phyloP scores from a whole-genome alignment of 441 rosid species.

The Eruca vesicaria region DNA sequence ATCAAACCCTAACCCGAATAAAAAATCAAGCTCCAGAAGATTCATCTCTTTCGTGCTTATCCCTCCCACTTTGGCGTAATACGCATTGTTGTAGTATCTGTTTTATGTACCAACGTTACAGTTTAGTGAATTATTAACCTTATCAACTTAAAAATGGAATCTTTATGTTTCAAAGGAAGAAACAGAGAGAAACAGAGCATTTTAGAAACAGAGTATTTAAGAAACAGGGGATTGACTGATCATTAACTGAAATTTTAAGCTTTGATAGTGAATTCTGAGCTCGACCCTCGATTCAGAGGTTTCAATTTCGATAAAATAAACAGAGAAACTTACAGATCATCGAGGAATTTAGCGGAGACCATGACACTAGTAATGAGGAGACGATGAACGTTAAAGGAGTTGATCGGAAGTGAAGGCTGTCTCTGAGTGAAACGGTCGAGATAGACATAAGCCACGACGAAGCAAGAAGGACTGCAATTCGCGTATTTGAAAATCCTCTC shows the following conservation, averaged over 20 bases:
- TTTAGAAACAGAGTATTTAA: slow-evolving; percentile 1
- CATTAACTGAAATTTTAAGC: background rate
- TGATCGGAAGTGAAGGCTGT: slow-evolving; percentile 74
- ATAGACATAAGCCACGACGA: slow-evolving; percentile 81
- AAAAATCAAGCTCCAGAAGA: slow-evolving; percentile 74
- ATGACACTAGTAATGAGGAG: slow-evolving; percentile 83
- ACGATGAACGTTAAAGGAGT: slow-evolving; percentile 85
- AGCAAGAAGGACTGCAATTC: slow-evolving; percentile 86
- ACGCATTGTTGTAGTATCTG: slow-evolving; percentile 90
- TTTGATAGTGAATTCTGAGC: background rate
- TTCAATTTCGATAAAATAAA: background rate
- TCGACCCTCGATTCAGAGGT: background rate
- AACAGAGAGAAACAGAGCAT: background rate
- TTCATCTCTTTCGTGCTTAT: slow-evolving; percentile 90
- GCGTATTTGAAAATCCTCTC: slow-evolving; percentile 85
- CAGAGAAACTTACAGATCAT: slow-evolving; percentile 63
- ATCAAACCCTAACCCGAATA: slow-evolving; percentile 78
- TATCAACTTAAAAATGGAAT: background rate
- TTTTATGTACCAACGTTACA: background rate
- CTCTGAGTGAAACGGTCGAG: slow-evolving; percentile 77
- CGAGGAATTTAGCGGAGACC: slow-evolving; percentile 92
- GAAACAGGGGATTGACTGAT: slow-evolving; percentile 13
- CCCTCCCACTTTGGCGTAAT: slow-evolving; percentile 90
- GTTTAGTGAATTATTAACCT: background rate
- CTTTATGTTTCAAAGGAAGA: background rate